phyloP scores from a whole-genome alignment of 83 land plant genomes.

The Isoetes engelmannii region DNA sequence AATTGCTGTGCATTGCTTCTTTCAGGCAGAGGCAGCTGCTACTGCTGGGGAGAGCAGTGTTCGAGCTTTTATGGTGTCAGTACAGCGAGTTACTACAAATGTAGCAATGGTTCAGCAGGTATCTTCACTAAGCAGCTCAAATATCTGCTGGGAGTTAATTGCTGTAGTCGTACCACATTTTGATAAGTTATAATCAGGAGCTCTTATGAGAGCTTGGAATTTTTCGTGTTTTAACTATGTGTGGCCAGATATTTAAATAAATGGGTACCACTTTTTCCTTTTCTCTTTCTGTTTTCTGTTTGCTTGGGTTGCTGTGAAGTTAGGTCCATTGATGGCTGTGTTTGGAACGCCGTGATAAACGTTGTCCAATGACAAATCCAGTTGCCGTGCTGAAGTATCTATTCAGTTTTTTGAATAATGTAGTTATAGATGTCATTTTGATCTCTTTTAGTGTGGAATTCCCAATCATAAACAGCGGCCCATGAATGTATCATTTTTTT shows the following conservation, averaged over 20 bases:
- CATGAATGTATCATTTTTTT: too few relatives aligned
- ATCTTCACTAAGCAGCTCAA: not conserved
- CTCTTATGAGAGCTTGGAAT: not conserved
- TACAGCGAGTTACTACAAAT: slow-evolving; percentile 92
- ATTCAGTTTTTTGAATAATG: too few relatives aligned
- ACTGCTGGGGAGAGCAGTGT: slow-evolving; percentile 96
- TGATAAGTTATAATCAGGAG: too few relatives aligned
- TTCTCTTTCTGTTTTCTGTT: too few relatives aligned
- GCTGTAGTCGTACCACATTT: too few relatives aligned
- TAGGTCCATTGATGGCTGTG: not conserved
- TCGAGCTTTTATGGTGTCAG: slow-evolving; percentile 92
- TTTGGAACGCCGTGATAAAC: not conserved
- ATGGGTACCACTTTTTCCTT: too few relatives aligned
- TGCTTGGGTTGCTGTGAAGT: too few relatives aligned
- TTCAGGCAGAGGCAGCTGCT: slow-evolving; percentile 99
- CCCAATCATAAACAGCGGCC: too few relatives aligned
- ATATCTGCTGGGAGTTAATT: not conserved
- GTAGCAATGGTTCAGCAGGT: slow-evolving; percentile 97
- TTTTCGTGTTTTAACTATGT: not conserved
- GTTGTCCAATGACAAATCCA: too few relatives aligned
- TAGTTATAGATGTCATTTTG: too few relatives aligned
- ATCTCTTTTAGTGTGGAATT: too few relatives aligned
- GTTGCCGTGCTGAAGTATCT: too few relatives aligned
- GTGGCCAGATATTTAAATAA: not conserved
- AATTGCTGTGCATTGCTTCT: not conserved